Evolutionary conservation across 805 yeast species (phyloP).

Genomic region (Wickerhamomyces chaumierensis): DNA sequence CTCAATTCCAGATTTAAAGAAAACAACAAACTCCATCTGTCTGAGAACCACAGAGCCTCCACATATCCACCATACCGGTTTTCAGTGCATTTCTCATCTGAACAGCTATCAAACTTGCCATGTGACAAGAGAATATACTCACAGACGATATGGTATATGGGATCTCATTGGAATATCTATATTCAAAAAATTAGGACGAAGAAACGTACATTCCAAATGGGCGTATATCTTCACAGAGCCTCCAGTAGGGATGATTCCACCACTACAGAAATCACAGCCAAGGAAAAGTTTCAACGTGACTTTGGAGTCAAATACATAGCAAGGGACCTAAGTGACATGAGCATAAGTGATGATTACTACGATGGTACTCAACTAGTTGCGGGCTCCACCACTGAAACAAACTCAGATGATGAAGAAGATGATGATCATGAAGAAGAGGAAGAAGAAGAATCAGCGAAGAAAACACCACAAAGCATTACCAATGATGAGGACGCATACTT

Average conservation of each 20-base stretch:
- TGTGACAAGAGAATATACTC: constrained; percentile 39
- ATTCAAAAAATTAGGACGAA: constrained; percentile 35
- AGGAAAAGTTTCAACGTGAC: background rate
- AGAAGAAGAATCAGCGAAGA: constrained; percentile 1
- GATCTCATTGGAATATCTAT: constrained; percentile 47
- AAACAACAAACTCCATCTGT: constrained; percentile 18
- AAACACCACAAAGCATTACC: constrained; percentile 11
- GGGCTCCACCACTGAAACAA: constrained; percentile 14
- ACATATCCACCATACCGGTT: constrained; percentile 43
- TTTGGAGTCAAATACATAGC: constrained; percentile 5
- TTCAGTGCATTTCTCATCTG: constrained; percentile 37
- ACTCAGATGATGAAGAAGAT: constrained; percentile 7
- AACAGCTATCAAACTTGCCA: constrained; percentile 26
- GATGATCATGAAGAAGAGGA: no score
- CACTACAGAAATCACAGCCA: no score
- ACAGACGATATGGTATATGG: constrained; percentile 48
- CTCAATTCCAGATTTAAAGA: constrained; percentile 12
- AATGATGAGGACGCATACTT: constrained; percentile 19
- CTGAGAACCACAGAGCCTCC: constrained; percentile 24
- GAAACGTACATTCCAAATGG: constrained; percentile 33
- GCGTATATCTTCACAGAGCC: constrained; percentile 46
- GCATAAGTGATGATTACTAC: no score
- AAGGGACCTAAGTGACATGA: constrained; percentile 4
- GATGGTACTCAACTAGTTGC: no score
- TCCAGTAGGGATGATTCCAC: constrained; percentile 5